Evolutionary conservation across 2,329 filamentous ascomycete genomes (phyloP).

Genomic region (Meredithiella fracta): DNA sequence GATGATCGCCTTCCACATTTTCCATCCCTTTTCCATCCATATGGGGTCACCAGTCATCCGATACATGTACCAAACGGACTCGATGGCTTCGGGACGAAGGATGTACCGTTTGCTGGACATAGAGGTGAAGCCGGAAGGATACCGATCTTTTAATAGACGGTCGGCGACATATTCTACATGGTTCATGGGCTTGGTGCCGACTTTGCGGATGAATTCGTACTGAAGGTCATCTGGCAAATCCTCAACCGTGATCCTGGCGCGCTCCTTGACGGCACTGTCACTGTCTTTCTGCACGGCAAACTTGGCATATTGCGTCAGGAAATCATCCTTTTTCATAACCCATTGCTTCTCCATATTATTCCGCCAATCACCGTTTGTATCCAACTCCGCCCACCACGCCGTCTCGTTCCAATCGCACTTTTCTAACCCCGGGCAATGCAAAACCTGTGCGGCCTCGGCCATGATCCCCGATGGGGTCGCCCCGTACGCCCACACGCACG

Average conservation of each 20-base stretch:
- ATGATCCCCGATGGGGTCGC: slow-evolving; percentile 45
- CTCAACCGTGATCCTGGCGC: slow-evolving; percentile 3
- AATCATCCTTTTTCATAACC: slow-evolving; percentile 13
- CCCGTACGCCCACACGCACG: slow-evolving; percentile 55
- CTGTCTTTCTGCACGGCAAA: background rate
- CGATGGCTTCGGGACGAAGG: slow-evolving; percentile 64
- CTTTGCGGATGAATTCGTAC: slow-evolving; percentile 7
- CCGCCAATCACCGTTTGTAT: slow-evolving; percentile 29
- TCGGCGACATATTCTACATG: slow-evolving; percentile 38
- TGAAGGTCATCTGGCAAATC: slow-evolving; percentile 2
- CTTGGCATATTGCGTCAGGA: slow-evolving; percentile 11
- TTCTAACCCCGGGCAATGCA: slow-evolving; percentile 30
- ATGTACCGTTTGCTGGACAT: slow-evolving; percentile 38
- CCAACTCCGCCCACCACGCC: slow-evolving; percentile 32
- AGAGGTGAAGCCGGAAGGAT: slow-evolving; percentile 35
- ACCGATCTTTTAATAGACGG: slow-evolving; percentile 26
- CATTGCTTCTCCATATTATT: slow-evolving; percentile 27
- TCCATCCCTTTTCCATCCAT: slow-evolving; percentile 73
- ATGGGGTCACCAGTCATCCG: slow-evolving; percentile 63
- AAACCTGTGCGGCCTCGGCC: slow-evolving; percentile 35
- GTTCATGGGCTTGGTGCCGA: slow-evolving; percentile 25
- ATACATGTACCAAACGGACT: slow-evolving; percentile 80
- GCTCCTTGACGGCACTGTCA: background rate
- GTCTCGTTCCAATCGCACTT: slow-evolving; percentile 37
- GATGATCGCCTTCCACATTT: slow-evolving; percentile 62